Percentiles rank a stretch among this genome's conserved stretches.
These are phyloP conservation scores for Fagus crenata DNA, from an alignment of 306 rosid species.

Conservation along the genomic window DNA sequence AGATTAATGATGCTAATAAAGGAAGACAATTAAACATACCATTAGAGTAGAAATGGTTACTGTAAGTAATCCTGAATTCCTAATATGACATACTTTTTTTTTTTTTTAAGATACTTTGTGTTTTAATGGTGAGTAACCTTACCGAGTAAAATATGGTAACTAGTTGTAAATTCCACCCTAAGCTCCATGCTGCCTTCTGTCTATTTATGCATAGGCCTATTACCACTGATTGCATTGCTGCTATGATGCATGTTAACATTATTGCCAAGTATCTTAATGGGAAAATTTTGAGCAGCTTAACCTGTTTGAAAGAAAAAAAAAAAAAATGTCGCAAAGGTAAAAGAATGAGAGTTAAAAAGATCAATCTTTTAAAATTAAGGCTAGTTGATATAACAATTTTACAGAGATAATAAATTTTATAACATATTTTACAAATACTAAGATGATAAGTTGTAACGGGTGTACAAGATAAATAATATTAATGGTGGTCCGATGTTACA, in stretches of 20 bases:
- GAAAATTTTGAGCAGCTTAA: conserved; percentile 40
- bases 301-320: conserved; percentile 34
- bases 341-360: not conserved
- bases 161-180: conserved; percentile 58
- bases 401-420: no score
- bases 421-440: no score
- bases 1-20: no score
- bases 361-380: not conserved
- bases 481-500: no score
- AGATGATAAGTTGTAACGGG: no score
- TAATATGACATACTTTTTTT: no score
- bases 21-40: no score
- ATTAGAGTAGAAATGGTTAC: no score
- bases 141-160: conserved; percentile 70
- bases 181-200: conserved; percentile 44
- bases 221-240: conserved; percentile 46
- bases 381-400: not conserved
- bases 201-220: conserved; percentile 50
- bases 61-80: no score
- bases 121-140: not conserved
- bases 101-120: no score
- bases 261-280: conserved; percentile 57
- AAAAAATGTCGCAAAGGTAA: no score
- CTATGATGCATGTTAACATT: conserved; percentile 53
- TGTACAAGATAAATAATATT: no score